Percentiles rank a stretch among this genome's conserved stretches.
Conservation (phyloP, 2,329 filamentous ascomycete genomes). For the Tricladium varicosporioides region DNA sequence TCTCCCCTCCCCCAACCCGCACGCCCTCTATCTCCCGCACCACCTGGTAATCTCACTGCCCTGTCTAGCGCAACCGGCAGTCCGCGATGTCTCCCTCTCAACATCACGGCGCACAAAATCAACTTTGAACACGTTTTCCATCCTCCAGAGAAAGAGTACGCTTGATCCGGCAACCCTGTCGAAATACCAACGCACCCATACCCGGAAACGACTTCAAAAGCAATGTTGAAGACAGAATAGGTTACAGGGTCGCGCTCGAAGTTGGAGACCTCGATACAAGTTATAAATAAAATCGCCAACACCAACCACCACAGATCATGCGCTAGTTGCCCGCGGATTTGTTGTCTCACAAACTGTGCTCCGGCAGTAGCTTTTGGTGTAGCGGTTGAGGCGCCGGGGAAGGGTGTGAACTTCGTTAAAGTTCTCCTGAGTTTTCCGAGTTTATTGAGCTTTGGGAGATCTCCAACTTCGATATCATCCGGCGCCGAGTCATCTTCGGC, state of each 20-base stretch:
- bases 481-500: slow-evolving; percentile 23
- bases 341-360: slow-evolving; percentile 34
- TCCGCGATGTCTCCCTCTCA: slow-evolving; percentile 55
- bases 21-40: slow-evolving; percentile 4
- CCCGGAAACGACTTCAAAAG: slow-evolving; percentile 55
- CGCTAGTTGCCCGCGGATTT: slow-evolving; percentile 62
- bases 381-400: background rate
- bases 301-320: slow-evolving; percentile 68
- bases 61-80: slow-evolving; percentile 55
- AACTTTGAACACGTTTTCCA: slow-evolving; percentile 57
- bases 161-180: slow-evolving; percentile 51
- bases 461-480: background rate
- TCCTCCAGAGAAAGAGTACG: slow-evolving; percentile 54
- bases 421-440: slow-evolving; percentile 12
- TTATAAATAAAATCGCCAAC: slow-evolving; percentile 57
- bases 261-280: slow-evolving; percentile 56
- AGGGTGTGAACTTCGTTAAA: slow-evolving; percentile 5
- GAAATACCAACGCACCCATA: slow-evolving; percentile 64
- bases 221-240: slow-evolving; percentile 59
- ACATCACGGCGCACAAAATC: slow-evolving; percentile 55
- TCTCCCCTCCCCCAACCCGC: slow-evolving; percentile 2
- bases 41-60: slow-evolving; percentile 45
- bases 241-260: slow-evolving; percentile 49
- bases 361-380: background rate
- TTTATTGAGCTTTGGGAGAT: slow-evolving; percentile 7